Conservation (phyloP, 768 basidiomycete genomes). For the Russula vinacea region DNA sequence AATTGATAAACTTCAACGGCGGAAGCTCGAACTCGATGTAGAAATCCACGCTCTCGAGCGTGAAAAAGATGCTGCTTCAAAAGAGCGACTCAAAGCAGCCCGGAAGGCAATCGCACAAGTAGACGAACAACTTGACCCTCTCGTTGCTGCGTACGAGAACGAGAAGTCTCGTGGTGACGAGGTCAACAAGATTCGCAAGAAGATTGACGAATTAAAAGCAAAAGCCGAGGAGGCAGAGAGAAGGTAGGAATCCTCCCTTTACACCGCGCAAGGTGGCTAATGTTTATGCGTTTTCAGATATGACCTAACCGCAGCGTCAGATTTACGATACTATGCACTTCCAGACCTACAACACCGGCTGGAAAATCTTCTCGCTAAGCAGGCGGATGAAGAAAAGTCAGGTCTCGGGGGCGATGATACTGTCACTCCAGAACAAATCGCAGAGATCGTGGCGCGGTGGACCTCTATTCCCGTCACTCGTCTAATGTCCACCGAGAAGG, state of each 20-base stretch:
- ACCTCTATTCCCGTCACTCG: slow-evolving; percentile 88
- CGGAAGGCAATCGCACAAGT: slow-evolving; percentile 78
- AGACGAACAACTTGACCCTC: slow-evolving; percentile 78
- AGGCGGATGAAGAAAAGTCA: slow-evolving; percentile 64
- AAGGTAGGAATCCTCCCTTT: slow-evolving; percentile 42
- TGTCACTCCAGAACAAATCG: slow-evolving; percentile 87
- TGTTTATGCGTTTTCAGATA: slow-evolving; percentile 13
- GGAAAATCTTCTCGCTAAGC: slow-evolving; percentile 68
- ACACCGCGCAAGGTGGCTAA: slow-evolving; percentile 21
- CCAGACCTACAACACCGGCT: slow-evolving; percentile 79
- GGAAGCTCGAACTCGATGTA: slow-evolving; percentile 86
- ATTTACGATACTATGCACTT: slow-evolving; percentile 87
- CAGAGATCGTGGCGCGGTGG: slow-evolving; percentile 92
- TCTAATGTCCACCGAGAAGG: slow-evolving; percentile 84
- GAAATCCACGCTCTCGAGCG: slow-evolving; percentile 93
- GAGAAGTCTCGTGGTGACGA: slow-evolving; percentile 83
- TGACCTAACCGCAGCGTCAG: slow-evolving; percentile 75
- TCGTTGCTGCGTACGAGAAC: slow-evolving; percentile 81
- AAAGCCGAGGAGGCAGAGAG: slow-evolving; percentile 94
- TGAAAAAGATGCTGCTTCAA: slow-evolving; percentile 86
- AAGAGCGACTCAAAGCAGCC: slow-evolving; percentile 72
- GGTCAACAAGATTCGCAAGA: slow-evolving; percentile 67
- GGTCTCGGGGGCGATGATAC: slow-evolving; percentile 55
- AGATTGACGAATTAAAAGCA: slow-evolving; percentile 85
- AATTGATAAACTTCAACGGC: slow-evolving; percentile 86